Evolutionary conservation across 2,329 filamentous ascomycete species (phyloP).

Genomic region (Penicillium rolfsii): DNA sequence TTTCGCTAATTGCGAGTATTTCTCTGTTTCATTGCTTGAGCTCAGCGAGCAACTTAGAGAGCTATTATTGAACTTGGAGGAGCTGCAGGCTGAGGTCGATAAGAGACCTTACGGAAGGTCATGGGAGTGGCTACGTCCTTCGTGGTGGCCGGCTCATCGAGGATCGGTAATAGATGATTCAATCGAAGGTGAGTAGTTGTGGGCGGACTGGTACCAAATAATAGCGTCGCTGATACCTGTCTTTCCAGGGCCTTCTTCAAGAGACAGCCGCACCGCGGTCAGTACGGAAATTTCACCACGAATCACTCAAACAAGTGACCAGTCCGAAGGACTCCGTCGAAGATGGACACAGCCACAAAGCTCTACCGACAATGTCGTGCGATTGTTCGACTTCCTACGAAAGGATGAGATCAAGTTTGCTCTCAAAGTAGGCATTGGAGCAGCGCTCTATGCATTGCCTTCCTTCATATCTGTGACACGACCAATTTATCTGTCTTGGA

Average conservation of each 20-base stretch:
- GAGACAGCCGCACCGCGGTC: no score
- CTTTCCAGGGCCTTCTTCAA: not conserved
- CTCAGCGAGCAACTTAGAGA: conserved; percentile 87
- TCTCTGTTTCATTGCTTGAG: conserved; percentile 86
- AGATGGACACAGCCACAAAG: not conserved
- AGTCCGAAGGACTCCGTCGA: not conserved
- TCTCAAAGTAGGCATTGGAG: conserved; percentile 89
- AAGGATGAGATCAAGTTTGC: conserved; percentile 76
- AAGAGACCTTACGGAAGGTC: not conserved
- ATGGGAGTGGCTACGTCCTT: not conserved
- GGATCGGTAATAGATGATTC: not conserved
- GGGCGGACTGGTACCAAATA: not conserved
- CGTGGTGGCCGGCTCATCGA: not conserved
- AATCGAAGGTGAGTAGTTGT: not conserved
- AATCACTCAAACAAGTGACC: not conserved
- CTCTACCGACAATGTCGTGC: conserved; percentile 60
- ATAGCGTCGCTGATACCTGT: not conserved
- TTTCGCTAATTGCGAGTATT: conserved; percentile 92
- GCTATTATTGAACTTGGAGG: conserved; percentile 82
- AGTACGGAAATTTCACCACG: not conserved
- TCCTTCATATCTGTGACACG: conserved; percentile 80
- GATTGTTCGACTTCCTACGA: conserved; percentile 61
- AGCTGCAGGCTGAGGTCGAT: conserved; percentile 43
- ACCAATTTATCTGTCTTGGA: conserved; percentile 83
- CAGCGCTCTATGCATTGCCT: conserved; percentile 86